Percentiles rank a stretch among this genome's conserved stretches.
Evolutionary conservation across 441 rosid genomes (phyloP).

Genomic region (Populus hybrid): DNA sequence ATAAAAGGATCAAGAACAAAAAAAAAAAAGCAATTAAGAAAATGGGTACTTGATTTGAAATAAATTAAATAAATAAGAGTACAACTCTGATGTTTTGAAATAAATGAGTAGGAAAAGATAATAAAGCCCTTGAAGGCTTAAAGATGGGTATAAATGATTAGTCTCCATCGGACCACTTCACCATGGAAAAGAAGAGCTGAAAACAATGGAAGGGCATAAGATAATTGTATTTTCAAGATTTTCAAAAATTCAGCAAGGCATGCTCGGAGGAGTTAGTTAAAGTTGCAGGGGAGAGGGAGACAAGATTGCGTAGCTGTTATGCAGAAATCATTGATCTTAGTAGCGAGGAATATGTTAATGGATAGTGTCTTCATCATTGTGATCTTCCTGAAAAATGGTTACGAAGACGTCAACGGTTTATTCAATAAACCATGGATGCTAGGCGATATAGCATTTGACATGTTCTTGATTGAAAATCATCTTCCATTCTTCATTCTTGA

Average conservation of each 20-base stretch:
- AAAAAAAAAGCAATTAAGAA: no score
- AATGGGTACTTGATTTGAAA: no score
- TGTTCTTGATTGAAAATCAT: no score
- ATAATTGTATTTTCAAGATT: not conserved
- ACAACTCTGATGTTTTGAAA: no score
- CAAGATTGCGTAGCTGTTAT: conserved; percentile 12
- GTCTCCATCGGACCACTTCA: conserved; percentile 2
- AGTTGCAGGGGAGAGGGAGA: not conserved
- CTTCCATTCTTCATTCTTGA: conserved; percentile 13
- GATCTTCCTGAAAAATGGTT: not conserved
- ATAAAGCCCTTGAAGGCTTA: no score
- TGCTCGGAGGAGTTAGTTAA: not conserved
- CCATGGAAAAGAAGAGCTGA: conserved; percentile 1
- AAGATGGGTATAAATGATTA: no score
- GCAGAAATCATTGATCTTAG: conserved; percentile 8
- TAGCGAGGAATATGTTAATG: not conserved
- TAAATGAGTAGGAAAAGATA: no score
- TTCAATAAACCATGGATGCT: no score
- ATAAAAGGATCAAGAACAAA: no score
- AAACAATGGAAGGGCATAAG: not conserved
- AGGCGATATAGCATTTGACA: no score
- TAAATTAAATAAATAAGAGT: no score
- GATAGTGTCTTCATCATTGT: conserved; percentile 6
- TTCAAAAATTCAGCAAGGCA: not conserved
- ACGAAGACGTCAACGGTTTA: no score